Base-by-base conservation (phyloP, 2,329 filamentous ascomycete species). In the Orbilia blumenaviensis region DNA sequence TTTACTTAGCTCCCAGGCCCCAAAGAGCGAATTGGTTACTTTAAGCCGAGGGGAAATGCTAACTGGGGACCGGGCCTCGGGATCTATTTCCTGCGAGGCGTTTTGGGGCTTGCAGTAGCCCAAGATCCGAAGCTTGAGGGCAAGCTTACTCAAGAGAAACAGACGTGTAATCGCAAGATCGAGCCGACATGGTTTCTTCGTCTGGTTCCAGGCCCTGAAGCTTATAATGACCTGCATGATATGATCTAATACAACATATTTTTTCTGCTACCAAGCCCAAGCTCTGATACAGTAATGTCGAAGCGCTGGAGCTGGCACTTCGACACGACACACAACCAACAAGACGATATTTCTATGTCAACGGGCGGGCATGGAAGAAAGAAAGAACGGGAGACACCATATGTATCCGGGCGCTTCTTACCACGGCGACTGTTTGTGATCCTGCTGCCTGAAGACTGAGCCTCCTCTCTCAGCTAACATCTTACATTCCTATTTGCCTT, bases 31-130 rank as follows among this genome's bases (percentile, higher is more conserved):
- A 14, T 32, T 63, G 14, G 48, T 25, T 25, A 27, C 21, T 42
- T 41, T 61, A 23, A 36, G 38, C 56, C 36, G 56, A 44, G 36
- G 56, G 36, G 29, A 10, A 34, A 48, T 48, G 25, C 2, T 12
- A 32, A n/a, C 56, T 61, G 32, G 36, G n/a, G n/a, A n/a, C n/a
- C n/a, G n/a, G 56, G 18, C 48, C 38, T 64, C 67, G 67, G 67
- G 50, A 72, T 66, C 67, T 64, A 72, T 72, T 72, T 72, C 67
- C 67, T 72, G 67, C 60, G 67, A 64, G 67, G 67, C 67, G 60
- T 72, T 64, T 58, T 64, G 60, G 25, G 67, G 67, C 67, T 72
- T 72, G 67, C 67, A 72, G 62, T 38, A 72, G 60, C 42, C 56
- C 60, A 38, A 56, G 56, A 71, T 71, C 66, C 48, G 58, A 71